Evolutionary conservation across 352 stramenopile genomes (phyloP).

Genomic region (Phytophthora melonis): DNA sequence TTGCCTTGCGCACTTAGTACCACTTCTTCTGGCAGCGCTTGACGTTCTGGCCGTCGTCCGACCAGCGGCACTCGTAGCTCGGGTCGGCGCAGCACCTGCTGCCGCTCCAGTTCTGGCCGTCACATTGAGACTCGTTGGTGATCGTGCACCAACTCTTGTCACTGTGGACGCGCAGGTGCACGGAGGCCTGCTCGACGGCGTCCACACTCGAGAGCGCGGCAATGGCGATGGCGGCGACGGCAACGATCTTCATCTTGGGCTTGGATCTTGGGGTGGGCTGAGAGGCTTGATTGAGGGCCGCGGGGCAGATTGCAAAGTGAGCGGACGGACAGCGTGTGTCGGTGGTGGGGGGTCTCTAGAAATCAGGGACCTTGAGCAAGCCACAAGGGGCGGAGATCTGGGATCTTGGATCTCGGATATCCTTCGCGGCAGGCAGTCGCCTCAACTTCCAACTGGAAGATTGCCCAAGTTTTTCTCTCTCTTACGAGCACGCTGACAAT

Average conservation of each 20-base stretch:
- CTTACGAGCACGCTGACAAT: not conserved
- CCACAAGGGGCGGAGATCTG: not conserved
- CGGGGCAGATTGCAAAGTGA: slow-evolving; percentile 9
- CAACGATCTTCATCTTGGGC: slow-evolving; percentile 17
- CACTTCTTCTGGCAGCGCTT: slow-evolving; percentile 23
- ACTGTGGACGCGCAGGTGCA: slow-evolving; percentile 11
- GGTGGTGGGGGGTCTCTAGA: not conserved
- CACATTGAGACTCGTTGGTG: slow-evolving; percentile 7
- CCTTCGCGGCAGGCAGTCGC: not conserved
- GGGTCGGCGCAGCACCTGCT: slow-evolving; percentile 1
- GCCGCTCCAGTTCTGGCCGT: slow-evolving; percentile 2
- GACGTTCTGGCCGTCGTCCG: slow-evolving; percentile 13
- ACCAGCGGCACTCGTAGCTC: slow-evolving; percentile 4
- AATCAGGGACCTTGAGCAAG: not conserved
- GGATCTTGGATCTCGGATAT: not conserved
- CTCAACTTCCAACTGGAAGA: not conserved
- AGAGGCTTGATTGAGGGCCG: not conserved
- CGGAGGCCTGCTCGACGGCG: slow-evolving; percentile 3
- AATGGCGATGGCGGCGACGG: not conserved
- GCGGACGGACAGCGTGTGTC: not conserved
- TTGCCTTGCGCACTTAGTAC: not conserved
- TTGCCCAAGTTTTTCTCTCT: not conserved
- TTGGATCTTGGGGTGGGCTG: not conserved
- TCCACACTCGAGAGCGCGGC: slow-evolving; percentile 2
- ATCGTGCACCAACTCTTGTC: slow-evolving; percentile 5